These are phyloP conservation scores for Harrya chromipes DNA, from an alignment of 768 basidiomycete genomes.

Conservation along the genomic window DNA sequence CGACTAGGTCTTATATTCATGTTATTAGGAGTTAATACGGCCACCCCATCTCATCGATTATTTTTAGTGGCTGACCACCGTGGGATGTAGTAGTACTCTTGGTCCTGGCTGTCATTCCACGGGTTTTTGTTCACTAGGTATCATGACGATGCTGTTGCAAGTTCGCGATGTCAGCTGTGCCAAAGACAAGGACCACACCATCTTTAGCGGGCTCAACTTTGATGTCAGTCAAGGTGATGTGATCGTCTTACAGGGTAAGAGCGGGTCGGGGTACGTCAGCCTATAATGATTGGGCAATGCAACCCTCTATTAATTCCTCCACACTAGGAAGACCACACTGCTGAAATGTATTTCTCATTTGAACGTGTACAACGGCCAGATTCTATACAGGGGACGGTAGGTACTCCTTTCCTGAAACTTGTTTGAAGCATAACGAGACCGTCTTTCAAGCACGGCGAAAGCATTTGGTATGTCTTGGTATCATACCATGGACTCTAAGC, in stretches of 20 bases:
- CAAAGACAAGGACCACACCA: conserved; percentile 41
- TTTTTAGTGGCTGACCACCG: conserved; percentile 8
- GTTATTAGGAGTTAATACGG: conserved; percentile 20
- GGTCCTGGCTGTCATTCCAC: too few species aligned
- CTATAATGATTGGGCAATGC: background rate
- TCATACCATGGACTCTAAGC: background rate
- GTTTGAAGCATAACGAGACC: background rate
- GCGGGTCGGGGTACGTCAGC: conserved; percentile 62
- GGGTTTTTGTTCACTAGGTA: background rate
- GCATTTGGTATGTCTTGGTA: conserved; percentile 40
- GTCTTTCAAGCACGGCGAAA: conserved; percentile 43
- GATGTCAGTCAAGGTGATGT: conserved; percentile 70
- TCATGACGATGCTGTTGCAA: conserved; percentile 43
- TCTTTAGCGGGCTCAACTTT: conserved; percentile 64
- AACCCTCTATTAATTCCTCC: conserved; percentile 5
- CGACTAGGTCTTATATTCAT: conserved; percentile 29
- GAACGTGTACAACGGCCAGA: conserved; percentile 62
- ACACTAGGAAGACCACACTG: conserved; percentile 63
- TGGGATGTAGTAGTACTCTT: conserved; percentile 11
- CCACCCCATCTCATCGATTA: conserved; percentile 15
- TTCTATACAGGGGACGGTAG: conserved; percentile 66
- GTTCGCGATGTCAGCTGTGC: conserved; percentile 49
- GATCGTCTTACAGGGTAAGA: conserved; percentile 72
- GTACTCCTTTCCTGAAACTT: conserved; percentile 12
- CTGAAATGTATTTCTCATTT: conserved; percentile 84